Evolutionary conservation across 306 rosid genomes (phyloP), one percentile per base, ranked within the genome.

Genomic region (Alnus glutinosa): DNA sequence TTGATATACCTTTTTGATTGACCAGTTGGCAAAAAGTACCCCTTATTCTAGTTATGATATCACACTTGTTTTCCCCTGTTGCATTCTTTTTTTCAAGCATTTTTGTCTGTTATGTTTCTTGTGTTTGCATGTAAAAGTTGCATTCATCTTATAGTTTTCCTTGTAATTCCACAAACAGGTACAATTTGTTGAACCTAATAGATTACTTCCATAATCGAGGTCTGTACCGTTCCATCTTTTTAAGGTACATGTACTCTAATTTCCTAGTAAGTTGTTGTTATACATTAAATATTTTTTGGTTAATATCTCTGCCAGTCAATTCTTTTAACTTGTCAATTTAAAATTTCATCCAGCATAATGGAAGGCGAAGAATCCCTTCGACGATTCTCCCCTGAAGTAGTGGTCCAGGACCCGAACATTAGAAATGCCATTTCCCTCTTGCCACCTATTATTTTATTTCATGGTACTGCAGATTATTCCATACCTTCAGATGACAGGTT

Each of bases 381-480:
- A n/a, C 87, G 82, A 70, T 94, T 87, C 83, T 94, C 98, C 70
- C 98, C 98, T 10, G 98, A 94, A 87, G 77, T 92, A 79, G 59
- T 90, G 85, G 86, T 91, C 70, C 92, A 91, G 83, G 92, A 89
- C 81, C 93, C 89, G 15, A 88, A 91, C 69, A 28, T 87, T 79
- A 88, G 81, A 76, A 83, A 88, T 80, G 91, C 90, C 34, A 91
- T 77, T 86, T 88, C 92, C 77, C 88, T 89, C 47, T 86, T 94
- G 49, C 98, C 98, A 62, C 91, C 82, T 36, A 44, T 89, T 19
- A 75, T 87, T 78, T 86, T 94, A 55, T 94, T 88, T 79, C 98
- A 94, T 83, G 98, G 98, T 36, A 92, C 97, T 68, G 97, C 86
- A 71, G 98, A 92, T 86, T 89, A 94, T 83, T 91, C 98, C 59